Evolutionary conservation across 352 stramenopile species (phyloP).

Genomic region (Phytophthora pseudosyringae): DNA sequence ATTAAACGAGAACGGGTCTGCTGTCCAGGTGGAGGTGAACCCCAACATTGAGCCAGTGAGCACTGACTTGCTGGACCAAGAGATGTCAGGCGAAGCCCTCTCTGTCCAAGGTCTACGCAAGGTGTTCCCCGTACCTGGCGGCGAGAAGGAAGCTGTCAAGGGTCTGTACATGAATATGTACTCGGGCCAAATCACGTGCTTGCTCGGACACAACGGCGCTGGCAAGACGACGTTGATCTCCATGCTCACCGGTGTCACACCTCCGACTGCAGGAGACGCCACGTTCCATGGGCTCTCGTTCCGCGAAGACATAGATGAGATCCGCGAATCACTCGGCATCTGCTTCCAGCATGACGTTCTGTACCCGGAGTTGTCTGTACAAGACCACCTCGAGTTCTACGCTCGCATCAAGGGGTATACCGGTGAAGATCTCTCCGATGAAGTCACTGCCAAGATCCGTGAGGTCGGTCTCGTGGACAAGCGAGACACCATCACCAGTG

Average conservation of each 20-base stretch:
- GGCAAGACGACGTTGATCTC: constrained; percentile 95
- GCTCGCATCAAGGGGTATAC: constrained; percentile 62
- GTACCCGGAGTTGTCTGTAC: constrained; percentile 75
- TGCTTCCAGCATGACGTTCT: constrained; percentile 88
- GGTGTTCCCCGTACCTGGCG: constrained; percentile 79
- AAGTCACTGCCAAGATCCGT: constrained; percentile 48
- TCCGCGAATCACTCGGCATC: constrained; percentile 67
- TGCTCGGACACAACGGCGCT: constrained; percentile 92
- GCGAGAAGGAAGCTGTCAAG: constrained; percentile 89
- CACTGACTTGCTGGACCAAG: constrained; percentile 52
- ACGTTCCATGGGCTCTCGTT: constrained; percentile 60
- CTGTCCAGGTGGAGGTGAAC: constrained; percentile 48
- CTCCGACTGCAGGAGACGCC: constrained; percentile 53
- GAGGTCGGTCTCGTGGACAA: constrained; percentile 74
- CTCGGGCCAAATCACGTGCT: constrained; percentile 77
- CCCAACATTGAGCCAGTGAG: constrained; percentile 54
- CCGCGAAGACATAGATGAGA: constrained; percentile 63
- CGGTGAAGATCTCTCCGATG: constrained; percentile 37
- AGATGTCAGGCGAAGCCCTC: constrained; percentile 55
- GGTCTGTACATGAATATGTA: constrained; percentile 83
- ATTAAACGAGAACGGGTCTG: constrained; percentile 9
- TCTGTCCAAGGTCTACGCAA: constrained; percentile 69
- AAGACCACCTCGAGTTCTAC: constrained; percentile 77
- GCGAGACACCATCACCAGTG: constrained; percentile 45
- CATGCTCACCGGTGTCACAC: constrained; percentile 78